Evolutionary conservation across 1,284 basidiomycete species (phyloP).

Genomic region (Boletus sp.): DNA sequence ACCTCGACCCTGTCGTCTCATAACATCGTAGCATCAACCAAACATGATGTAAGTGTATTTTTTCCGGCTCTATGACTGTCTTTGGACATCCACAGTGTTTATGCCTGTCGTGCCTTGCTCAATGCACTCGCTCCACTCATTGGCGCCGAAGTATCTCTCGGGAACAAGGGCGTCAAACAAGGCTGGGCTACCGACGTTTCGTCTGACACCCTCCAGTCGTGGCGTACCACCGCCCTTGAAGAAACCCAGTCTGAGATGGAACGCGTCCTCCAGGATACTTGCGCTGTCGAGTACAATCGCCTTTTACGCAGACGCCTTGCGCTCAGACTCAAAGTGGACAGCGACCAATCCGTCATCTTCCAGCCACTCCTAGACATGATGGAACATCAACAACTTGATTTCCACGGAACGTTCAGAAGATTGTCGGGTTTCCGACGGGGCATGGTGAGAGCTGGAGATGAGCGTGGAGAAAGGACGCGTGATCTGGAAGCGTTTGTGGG

Average conservation of each 20-base stretch:
- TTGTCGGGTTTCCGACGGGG: constrained; percentile 68
- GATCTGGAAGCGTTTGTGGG: constrained; percentile 52
- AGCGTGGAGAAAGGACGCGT: constrained; percentile 22
- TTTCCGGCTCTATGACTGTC: background rate
- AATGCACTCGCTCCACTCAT: constrained; percentile 79
- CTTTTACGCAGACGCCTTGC: constrained; percentile 83
- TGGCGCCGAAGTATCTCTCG: constrained; percentile 70
- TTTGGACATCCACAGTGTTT: constrained; percentile 53
- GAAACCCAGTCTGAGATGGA: constrained; percentile 62
- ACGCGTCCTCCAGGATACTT: constrained; percentile 56
- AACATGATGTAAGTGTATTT: constrained; percentile 54
- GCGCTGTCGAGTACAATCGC: constrained; percentile 60
- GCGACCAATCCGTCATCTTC: constrained; percentile 64
- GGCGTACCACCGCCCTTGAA: constrained; percentile 60
- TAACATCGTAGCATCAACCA: constrained; percentile 48
- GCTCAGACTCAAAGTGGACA: constrained; percentile 53
- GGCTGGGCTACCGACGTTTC: constrained; percentile 68
- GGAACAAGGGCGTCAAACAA: constrained; percentile 52
- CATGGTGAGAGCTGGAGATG: constrained; percentile 33
- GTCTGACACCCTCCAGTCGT: constrained; percentile 60
- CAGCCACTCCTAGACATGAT: constrained; percentile 73
- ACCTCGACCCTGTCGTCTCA: constrained; percentile 8
- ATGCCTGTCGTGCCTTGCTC: constrained; percentile 77
- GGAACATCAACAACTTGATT: constrained; percentile 75
- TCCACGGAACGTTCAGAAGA: constrained; percentile 79